Conservation (phyloP, 306 rosid genomes). For the Fragaria iinumae region DNA sequence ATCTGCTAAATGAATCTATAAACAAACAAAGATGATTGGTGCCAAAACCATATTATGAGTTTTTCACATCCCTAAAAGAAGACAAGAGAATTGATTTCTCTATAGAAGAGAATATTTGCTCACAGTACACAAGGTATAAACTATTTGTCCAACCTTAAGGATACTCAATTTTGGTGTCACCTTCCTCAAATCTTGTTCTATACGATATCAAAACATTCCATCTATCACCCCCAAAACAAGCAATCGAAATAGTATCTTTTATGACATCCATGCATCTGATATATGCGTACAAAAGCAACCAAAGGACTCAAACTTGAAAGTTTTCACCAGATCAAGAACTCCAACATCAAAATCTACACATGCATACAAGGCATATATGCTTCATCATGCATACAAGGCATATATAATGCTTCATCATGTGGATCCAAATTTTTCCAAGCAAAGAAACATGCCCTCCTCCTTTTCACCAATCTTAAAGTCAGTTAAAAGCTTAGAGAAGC, state of each 20-base stretch:
- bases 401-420: neutral
- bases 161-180: neutral
- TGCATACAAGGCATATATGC: neutral
- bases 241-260: neutral
- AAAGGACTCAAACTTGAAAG: neutral
- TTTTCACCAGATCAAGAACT: neutral
- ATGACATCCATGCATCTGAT: neutral
- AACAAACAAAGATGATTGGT: neutral
- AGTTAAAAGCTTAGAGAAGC: constrained; percentile 11
- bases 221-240: neutral
- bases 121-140: neutral
- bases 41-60: too few relatives aligned
- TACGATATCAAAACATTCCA: constrained; percentile 4
- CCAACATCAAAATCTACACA: neutral
- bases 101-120: too few relatives aligned
- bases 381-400: neutral
- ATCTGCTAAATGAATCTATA: neutral
- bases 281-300: neutral
- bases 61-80: too few relatives aligned
- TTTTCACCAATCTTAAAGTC: neutral
- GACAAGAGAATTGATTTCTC: too few relatives aligned
- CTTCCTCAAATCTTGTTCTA: neutral
- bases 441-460: neutral
- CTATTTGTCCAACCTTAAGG: neutral
- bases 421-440: neutral